Evolutionary conservation across 257 asterid species (phyloP), one percentile per base, ranked within the genome.

Genomic region (Solanum ossicruentum): DNA sequence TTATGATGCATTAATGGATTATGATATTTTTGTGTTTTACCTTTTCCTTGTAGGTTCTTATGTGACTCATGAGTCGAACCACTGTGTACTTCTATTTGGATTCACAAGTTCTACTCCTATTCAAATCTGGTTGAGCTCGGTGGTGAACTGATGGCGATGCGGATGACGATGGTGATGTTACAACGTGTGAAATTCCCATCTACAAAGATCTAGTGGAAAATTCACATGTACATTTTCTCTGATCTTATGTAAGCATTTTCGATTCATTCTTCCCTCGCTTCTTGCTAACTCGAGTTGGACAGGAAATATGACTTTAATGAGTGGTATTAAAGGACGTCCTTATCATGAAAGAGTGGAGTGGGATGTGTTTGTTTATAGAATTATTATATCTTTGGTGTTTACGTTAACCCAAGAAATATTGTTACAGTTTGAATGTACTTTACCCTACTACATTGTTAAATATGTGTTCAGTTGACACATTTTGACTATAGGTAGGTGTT

Each of bases 51-150:
- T 12, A 51, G 55, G n/a, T 85, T 96, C 99, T 21, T 96, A 94
- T 85, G 99, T 96, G 82, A 96, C 99, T 85, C 99, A 96, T 16
- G 98, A 94, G 93, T 94, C 98, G 17, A 94, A 96, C 88, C 98
- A 96, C 94, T 82, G 98, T 96, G 89, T 96, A 93, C 92, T 96
- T 36, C 41, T 36, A 32, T 36, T 36, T 36, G 41, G 41, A 36
- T 36, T 36, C 41, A 36, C 41, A 36, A 36, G 94, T 97, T 8
- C 87, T 96, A 47, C 98, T 96, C 85, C 90, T 96, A 78, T 96
- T 96, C 92, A 94, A 5, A 17, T 55, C 98, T 55, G 99, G 98
- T 85, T 96, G 91, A 96, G 84, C 83, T 67, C 67, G 70, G 81
- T 80, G 47, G 60, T 36, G 41, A 36, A 66, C 41, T 65, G 88